These are phyloP conservation scores for Fusarium albosuccineum DNA, from an alignment of 2,329 filamentous ascomycete genomes.

Conservation along the genomic window DNA sequence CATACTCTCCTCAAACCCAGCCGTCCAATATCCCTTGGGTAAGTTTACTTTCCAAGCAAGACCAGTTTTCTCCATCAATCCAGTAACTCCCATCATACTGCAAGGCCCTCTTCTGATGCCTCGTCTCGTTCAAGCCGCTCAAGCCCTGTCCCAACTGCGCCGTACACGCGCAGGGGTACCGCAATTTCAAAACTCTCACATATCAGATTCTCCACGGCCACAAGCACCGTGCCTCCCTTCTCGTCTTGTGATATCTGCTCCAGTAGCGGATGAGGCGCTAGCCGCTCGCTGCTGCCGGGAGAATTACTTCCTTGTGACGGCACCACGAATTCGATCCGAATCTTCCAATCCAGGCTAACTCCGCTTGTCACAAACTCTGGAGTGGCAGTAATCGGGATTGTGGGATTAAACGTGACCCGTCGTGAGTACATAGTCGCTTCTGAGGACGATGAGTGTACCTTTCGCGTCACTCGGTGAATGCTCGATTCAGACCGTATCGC, in stretches of 20 bases:
- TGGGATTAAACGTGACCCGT: conserved; percentile 82
- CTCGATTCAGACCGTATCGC: conserved; percentile 88
- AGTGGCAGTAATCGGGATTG: conserved; percentile 85
- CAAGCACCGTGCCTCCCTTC: conserved; percentile 77
- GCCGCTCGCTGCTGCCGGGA: conserved; percentile 36
- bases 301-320: conserved; percentile 62
- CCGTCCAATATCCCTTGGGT: conserved; percentile 13
- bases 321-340: conserved; percentile 93
- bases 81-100: conserved; percentile 49
- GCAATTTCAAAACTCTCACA: conserved; percentile 93
- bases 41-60: conserved; percentile 33
- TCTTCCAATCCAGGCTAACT: conserved; percentile 87
- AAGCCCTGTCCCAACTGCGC: conserved; percentile 68
- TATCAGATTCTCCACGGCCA: conserved; percentile 80
- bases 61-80: conserved; percentile 18
- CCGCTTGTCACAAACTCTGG: conserved; percentile 94
- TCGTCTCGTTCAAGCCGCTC: conserved; percentile 69
- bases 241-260: conserved; percentile 86
- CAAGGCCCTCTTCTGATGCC: conserved; percentile 61
- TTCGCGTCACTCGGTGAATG: conserved; percentile 87
- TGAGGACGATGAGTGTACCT: conserved; percentile 80
- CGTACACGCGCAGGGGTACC: conserved; percentile 86
- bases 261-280: conserved; percentile 66
- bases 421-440: conserved; percentile 87
- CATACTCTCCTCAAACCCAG: conserved; percentile 22